Evolutionary conservation across 2,329 filamentous ascomycete species (phyloP), one percentile per base, ranked within the genome.

Genomic region (Daldinia eschscholtzii): DNA sequence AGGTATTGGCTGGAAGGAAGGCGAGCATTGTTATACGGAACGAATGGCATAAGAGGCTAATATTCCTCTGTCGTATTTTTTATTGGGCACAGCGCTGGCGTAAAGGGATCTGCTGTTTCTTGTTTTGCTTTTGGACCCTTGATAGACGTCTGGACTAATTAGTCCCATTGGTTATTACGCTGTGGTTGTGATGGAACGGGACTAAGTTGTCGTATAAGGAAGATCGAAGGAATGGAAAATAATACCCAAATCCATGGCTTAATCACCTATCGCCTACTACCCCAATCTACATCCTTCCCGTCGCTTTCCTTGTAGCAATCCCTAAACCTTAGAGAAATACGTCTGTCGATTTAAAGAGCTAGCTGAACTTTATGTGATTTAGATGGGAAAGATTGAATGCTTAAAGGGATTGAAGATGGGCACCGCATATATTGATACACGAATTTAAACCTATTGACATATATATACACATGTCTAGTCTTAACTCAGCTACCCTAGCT

Each of bases 61-160:
- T 58, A 57, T 58, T 56, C 42, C 23, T 42, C 23, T 58, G 13
- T 33, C 39, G 37, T 63, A 64, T 52, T 26, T 26, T 57, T 48
- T 60, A 68, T 58, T 35, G 37, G 44, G 52, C 68, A 70, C 62
- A 70, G 68, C 68, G 61, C 57, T 52, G 68, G 68, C 68, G 68
- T 68, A 68, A 26, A 42, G 52, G 20, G 56, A 50, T 59, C 20
- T 20, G 57, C 30, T 61, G 35, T 41, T 30, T 48, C 52, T 28
- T 46, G 13, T 4, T 59, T 57, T 35, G 33, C 33, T 35, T 66
- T 53, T 55, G 39, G 44, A 57, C 23, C 39, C 26, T 55, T 61
- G 55, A 65, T 65, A 64, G 61, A 68, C 33, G 13, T 9, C 15
- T 52, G 28, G 7, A 39, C 44, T 28, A 7, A 10, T 9, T 9